Evolutionary conservation across 2,329 filamentous ascomycete genomes (phyloP), one percentile per base, ranked within the genome.

Genomic region (Ramularia endophylla): DNA sequence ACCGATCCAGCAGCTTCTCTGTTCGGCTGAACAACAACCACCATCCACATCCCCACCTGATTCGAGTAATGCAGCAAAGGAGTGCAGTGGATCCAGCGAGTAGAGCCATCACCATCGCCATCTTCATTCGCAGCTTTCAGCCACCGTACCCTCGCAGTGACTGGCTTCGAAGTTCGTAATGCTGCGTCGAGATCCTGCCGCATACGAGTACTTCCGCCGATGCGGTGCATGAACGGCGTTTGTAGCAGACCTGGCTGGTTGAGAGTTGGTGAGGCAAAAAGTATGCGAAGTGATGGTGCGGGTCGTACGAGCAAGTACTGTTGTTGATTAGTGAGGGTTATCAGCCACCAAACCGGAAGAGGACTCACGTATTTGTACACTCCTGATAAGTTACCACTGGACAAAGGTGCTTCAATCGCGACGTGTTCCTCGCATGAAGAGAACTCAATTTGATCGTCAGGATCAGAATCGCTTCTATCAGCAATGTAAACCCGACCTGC

Each of bases 41-140:
- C 71, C 78, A 88, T 84, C 84, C 83, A 88, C 0, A 87, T 81
- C 11, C 84, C 85, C 0, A 88, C 77, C 3, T 74, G 67, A 1
- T 81, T 79, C 47, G 79, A 80, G 27, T 71, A 71, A 3, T 82
- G 83, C 2, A 84, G 63, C 4, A 88, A 65, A 3, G 84, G 84
- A n/a, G 83, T 87, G 55, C 81, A 85, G 59, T 88, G 84, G 19
- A 88, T 81, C 83, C 83, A 88, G 36, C 83, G 73, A 30, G 75
- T 72, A n/a, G 80, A 72, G 0, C 82, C 83, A 27, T 76, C 66
- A 16, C 68, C 72, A n/a, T 61, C 56, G 6, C 53, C 57, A 8
- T 53, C 47, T 19, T 55, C 54, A 40, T 59, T 56, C 1, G 65
- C 43, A 12, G 67, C 65, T 32, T 68, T 70, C 1, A 85, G 64